Percentiles rank a stretch among this genome's conserved stretches.
phyloP scores from a whole-genome alignment of 2,329 filamentous ascomycete genomes.

The Xylaria sp. region DNA sequence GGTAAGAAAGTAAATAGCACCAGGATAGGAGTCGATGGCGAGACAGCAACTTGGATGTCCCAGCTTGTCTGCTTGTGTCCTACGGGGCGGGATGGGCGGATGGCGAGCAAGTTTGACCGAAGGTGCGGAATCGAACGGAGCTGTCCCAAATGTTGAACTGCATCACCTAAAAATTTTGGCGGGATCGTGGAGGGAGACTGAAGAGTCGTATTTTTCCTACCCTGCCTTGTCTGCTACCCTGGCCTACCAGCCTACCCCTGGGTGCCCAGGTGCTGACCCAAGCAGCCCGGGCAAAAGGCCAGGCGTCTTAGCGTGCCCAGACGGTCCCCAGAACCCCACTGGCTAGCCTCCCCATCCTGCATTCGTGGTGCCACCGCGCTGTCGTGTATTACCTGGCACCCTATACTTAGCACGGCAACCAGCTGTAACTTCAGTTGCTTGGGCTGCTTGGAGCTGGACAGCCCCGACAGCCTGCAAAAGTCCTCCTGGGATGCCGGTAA shows the following conservation, averaged over 20 bases:
- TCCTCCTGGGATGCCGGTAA: conserved; percentile 1
- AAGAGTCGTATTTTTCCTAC: conserved; percentile 19
- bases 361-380: background rate
- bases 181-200: conserved; percentile 13
- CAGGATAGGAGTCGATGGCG: background rate
- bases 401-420: too few species aligned
- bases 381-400: too few species aligned
- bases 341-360: background rate
- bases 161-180: conserved; percentile 25
- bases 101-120: conserved; percentile 5
- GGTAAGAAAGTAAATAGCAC: conserved; percentile 6
- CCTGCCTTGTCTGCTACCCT: conserved; percentile 15
- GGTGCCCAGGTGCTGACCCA: background rate
- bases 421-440: background rate
- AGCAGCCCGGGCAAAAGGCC: background rate
- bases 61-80: background rate
- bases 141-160: conserved; percentile 41
- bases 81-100: background rate
- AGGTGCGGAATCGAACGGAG: conserved; percentile 23
- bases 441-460: background rate
- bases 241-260: background rate
- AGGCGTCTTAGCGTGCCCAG: background rate
- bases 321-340: background rate
- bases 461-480: too few species aligned
- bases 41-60: conserved; percentile 10